Conservation (phyloP, 192 early-diverging fungal genomes). For the Physocladia obscura region DNA sequence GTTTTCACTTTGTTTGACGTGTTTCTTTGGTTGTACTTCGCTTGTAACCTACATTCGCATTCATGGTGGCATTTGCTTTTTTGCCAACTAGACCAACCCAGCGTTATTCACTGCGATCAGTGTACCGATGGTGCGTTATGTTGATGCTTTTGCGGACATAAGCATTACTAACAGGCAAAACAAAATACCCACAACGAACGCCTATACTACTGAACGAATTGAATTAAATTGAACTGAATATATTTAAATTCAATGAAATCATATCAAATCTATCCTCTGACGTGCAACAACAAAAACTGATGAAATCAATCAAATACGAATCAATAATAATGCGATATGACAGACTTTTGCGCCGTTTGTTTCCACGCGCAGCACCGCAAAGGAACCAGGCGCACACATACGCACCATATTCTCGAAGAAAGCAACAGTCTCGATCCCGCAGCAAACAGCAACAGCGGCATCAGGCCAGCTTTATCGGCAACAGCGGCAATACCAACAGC, state of each 20-base stretch:
- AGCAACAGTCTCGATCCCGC: conserved; percentile 21
- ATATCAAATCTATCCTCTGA: too few relatives aligned
- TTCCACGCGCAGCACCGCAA: conserved; percentile 56
- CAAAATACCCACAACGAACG: too few relatives aligned
- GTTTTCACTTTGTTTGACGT: neutral
- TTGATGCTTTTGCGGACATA: too few relatives aligned
- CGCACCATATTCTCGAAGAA: too few relatives aligned
- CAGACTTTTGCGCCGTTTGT: conserved; percentile 88
- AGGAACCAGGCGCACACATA: conserved; percentile 44
- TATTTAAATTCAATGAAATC: neutral
- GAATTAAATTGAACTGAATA: neutral
- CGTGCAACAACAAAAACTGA: too few relatives aligned
- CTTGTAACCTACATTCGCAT: neutral
- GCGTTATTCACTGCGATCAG: conserved; percentile 68
- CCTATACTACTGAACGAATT: neutral
- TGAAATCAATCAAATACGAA: too few relatives aligned
- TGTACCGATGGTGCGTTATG: conserved; percentile 75
- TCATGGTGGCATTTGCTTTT: too few relatives aligned
- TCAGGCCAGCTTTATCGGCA: neutral
- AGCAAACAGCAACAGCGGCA: neutral
- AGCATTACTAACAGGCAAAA: too few relatives aligned
- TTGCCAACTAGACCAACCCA: neutral
- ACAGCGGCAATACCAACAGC: too few relatives aligned
- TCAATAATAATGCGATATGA: too few relatives aligned
- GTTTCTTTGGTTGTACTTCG: neutral